phyloP scores from a whole-genome alignment of 2,329 filamentous ascomycete genomes.

The Dactylellina parvicollis region DNA sequence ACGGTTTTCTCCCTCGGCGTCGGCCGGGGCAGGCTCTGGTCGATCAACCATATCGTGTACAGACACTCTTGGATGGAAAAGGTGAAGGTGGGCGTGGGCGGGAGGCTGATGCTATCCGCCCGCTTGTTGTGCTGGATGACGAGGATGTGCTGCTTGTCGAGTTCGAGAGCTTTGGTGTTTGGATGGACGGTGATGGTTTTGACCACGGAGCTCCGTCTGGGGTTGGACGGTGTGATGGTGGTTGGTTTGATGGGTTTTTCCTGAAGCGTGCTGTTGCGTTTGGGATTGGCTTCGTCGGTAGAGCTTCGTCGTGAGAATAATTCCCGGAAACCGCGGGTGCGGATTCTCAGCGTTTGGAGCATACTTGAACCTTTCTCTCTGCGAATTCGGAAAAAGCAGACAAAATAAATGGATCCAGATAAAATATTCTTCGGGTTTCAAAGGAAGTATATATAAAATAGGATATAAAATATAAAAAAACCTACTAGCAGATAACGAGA shows the following conservation, averaged over 20 bases:
- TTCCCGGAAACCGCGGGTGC: conserved; percentile 18
- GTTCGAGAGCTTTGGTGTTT: conserved; percentile 14
- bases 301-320: conserved; percentile 9
- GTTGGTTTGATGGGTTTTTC: conserved; percentile 15
- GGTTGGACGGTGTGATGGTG: neutral
- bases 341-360: conserved; percentile 30
- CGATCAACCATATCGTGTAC: conserved; percentile 30
- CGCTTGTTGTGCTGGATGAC: conserved; percentile 32
- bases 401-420: no score
- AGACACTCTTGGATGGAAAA: conserved; percentile 27
- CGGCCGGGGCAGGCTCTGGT: conserved; percentile 7
- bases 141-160: conserved; percentile 23
- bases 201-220: neutral
- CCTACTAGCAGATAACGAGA: no score
- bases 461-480: no score
- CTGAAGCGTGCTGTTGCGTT: neutral
- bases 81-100: neutral
- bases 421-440: no score
- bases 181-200: conserved; percentile 22
- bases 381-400: neutral
- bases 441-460: no score
- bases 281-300: neutral
- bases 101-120: conserved; percentile 2
- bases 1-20: conserved; percentile 21
- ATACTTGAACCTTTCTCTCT: neutral